Base-by-base conservation (phyloP, 768 basidiomycete species). In the Mycena olivaceomarginata region DNA sequence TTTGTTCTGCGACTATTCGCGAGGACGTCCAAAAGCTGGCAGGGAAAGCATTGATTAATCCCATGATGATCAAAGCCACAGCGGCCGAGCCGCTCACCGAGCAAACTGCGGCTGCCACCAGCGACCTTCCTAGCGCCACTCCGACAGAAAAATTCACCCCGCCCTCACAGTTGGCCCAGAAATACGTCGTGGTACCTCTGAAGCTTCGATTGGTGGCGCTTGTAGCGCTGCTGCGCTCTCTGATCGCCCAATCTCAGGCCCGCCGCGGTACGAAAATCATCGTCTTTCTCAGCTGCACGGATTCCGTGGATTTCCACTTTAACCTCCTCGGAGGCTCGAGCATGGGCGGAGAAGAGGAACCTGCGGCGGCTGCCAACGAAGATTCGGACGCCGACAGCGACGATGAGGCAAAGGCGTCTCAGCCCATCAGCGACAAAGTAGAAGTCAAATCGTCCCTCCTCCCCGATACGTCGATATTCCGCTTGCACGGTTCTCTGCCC, bases 251-350 rank as follows among this genome's bases (percentile, higher is more conserved):
- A 84, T 88, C 91, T 31, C 89, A 88, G 79, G 85, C 85, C 56
- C 89, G 84, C 41, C 87, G 88, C 56, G 91, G 91, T 13, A 89
- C 89, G 56, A 97, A 96, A 85, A 92, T 98, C 71, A 97, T 99
- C 63, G 97, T 99, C 7, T 99, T 99, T 86, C 87, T 99, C 76
- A 98, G 96, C 80, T 99, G 97, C 81, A 99, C 97, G 7, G 98
- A 99, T 85, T 98, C 98, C 4, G 98, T 99, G 20, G 98, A 99
- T 84, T 99, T 97, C 82, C 97, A 98, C 82, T 99, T 97, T 96
- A 92, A 90, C 66, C 87, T 99, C 25, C 85, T 99, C 1, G 94
- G 94, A 0, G 91, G 93, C 6, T 88, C 96, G 22, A 81, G 85
- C 7, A 97, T 98, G 95, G 92, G 89, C 10, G 86, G 77, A 18